Evolutionary conservation across 192 early-diverging fungal genomes (phyloP).

Genomic region (Entomortierella parvispora): DNA sequence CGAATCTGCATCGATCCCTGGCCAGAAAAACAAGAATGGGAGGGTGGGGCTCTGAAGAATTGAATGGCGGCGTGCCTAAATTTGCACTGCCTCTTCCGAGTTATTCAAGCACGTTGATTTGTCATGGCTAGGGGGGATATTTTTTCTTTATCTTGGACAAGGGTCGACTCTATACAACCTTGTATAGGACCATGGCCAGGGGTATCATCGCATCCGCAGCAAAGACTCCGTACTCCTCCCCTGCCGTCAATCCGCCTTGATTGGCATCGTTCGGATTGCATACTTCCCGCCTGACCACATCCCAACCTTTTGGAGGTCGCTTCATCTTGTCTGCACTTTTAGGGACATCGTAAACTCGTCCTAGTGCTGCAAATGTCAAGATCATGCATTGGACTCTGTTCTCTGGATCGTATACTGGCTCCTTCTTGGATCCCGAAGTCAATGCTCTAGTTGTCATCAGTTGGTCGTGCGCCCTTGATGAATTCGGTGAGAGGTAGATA

Average conservation of each 20-base stretch:
- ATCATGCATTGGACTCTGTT: constrained; percentile 50
- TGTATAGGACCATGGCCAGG: constrained; percentile 48
- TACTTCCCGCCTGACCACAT: constrained; percentile 15
- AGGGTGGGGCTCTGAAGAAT: too few species aligned
- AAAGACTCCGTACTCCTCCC: constrained; percentile 49
- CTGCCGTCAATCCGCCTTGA: neutral
- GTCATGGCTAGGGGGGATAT: too few species aligned
- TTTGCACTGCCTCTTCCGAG: too few species aligned
- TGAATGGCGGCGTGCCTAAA: too few species aligned
- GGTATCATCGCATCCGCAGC: constrained; percentile 45
- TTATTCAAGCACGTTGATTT: too few species aligned
- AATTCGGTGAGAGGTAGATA: constrained; percentile 40
- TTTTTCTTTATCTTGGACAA: neutral
- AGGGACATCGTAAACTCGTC: constrained; percentile 31
- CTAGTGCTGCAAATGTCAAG: constrained; percentile 34
- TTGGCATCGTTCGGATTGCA: neutral
- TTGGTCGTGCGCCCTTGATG: constrained; percentile 30
- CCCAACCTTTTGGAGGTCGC: constrained; percentile 37
- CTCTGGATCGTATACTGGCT: neutral
- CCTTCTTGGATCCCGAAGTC: constrained; percentile 5
- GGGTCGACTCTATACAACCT: constrained; percentile 13
- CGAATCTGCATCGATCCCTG: too few species aligned
- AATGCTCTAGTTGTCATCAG: neutral
- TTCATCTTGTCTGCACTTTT: constrained; percentile 37
- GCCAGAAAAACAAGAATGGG: too few species aligned